These are phyloP conservation scores for Amylostereum areolatum DNA, from an alignment of 1,284 basidiomycete species.

Conservation along the genomic window DNA sequence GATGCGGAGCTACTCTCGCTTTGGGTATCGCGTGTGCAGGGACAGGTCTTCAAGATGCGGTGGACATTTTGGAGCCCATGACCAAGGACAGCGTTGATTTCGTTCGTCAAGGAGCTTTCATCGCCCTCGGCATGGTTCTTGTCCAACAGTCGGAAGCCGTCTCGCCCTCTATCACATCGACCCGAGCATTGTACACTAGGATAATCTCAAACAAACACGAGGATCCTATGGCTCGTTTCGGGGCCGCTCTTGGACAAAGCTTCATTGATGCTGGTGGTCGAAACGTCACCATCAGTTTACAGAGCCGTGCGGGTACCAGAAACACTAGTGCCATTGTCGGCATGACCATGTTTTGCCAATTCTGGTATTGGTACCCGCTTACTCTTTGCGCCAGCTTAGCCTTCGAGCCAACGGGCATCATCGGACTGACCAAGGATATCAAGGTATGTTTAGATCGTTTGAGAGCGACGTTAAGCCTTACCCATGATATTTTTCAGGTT, in stretches of 20 bases:
- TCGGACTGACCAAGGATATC: slow-evolving; percentile 81
- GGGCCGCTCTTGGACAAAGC: slow-evolving; percentile 90
- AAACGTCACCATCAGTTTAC: slow-evolving; percentile 89
- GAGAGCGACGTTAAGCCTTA: background rate
- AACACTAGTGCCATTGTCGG: slow-evolving; percentile 93
- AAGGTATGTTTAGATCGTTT: slow-evolving; percentile 44
- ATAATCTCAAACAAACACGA: slow-evolving; percentile 94
- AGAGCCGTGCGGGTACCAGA: slow-evolving; percentile 84
- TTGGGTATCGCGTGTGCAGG: slow-evolving; percentile 95
- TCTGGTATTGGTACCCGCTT: slow-evolving; percentile 99
- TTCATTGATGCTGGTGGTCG: slow-evolving; percentile 95
- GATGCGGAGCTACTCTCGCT: slow-evolving; percentile 92
- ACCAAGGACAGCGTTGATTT: slow-evolving; percentile 96
- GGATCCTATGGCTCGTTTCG: slow-evolving; percentile 95
- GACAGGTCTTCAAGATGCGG: slow-evolving; percentile 90
- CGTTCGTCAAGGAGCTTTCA: slow-evolving; percentile 94
- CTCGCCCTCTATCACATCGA: slow-evolving; percentile 73
- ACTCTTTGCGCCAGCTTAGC: slow-evolving; percentile 91
- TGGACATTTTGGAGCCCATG: slow-evolving; percentile 94
- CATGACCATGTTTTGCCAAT: slow-evolving; percentile 94
- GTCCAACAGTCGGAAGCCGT: slow-evolving; percentile 92
- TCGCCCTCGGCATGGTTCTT: slow-evolving; percentile 91
- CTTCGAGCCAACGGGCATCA: slow-evolving; percentile 91
- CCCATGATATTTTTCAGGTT: slow-evolving; percentile 39
- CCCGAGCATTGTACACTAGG: slow-evolving; percentile 80